Evolutionary conservation across 1,284 basidiomycete species (phyloP), one percentile per base, ranked within the genome.

Genomic region (Boletellus deceptivus): DNA sequence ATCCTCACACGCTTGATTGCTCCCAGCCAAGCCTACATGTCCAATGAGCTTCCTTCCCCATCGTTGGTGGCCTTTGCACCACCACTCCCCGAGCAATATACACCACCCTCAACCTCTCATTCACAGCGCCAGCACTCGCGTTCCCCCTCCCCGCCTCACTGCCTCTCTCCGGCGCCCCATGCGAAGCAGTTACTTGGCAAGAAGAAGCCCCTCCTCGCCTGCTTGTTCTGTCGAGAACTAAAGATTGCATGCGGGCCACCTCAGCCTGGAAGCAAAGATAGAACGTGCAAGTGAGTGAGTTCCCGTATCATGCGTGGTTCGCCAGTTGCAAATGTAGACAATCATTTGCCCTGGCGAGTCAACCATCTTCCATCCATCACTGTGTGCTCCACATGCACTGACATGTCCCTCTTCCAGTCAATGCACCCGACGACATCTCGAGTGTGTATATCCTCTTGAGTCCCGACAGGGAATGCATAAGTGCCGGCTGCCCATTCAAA

Each of bases 241-340:
- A 84, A 85, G 68, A 84, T 85, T 48, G 83, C 82, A 3, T 84
- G 82, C 53, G 79, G 81, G 0, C 76, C 79, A 17, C 78, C 80
- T 1, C 55, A 72, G 17, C 71, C 75, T 4, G 76, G 72, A 10
- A 77, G 73, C 55, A 68, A 71, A 40, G 79, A 81, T 55, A 74
- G 73, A 55, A 79, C 79, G 1, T 84, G 82, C 81, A 80, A 81
- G 83, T 83, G 57, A 73, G 82, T 77, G 5, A 6, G 39, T 44
- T 38, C 43, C 29, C 50, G 7, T 49, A 39, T 42, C 9, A 6
- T 20, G 38, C 18, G 4, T 49, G 13, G 16, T 11, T 16, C 29
- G 31, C 31, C 41, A 24, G 53, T 59, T 52, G 52, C 45, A 52
- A n/a, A 9, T 29, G 4, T 6, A 24, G 52, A 24, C 6, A 8